Conservation (phyloP, 2,329 filamentous ascomycete genomes). For the Fusarium sp. region DNA sequence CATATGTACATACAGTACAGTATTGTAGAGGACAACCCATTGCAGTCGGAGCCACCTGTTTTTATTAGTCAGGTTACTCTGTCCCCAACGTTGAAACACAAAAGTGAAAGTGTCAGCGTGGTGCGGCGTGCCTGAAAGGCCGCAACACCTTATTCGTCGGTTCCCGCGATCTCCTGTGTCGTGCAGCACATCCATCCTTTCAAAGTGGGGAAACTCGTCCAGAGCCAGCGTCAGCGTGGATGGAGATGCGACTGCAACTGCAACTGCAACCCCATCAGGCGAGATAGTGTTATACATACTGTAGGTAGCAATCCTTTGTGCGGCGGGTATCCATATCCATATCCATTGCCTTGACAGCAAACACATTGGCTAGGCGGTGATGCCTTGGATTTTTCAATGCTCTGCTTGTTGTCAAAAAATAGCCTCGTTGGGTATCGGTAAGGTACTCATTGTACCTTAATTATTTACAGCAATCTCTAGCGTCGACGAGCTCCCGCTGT, state of each 20-base stretch:
- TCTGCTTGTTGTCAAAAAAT: neutral
- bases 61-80: conserved; percentile 9
- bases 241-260: conserved; percentile 26
- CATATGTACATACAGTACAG: too few relatives aligned
- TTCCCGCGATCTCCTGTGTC: conserved; percentile 42
- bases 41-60: neutral
- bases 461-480: neutral
- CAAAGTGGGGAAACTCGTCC: conserved; percentile 12
- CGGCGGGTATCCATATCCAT: neutral
- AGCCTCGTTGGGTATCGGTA: conserved; percentile 10
- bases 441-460: conserved; percentile 4
- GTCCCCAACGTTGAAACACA: conserved; percentile 12
- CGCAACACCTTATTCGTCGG: conserved; percentile 36
- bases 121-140: conserved; percentile 35
- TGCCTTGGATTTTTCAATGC: neutral
- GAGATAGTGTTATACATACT: conserved; percentile 16
- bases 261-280: conserved; percentile 29
- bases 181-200: conserved; percentile 38
- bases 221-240: conserved; percentile 22
- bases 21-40: neutral
- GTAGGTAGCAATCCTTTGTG: conserved; percentile 3
- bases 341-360: neutral
- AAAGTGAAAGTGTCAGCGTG: conserved; percentile 18
- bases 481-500: conserved; percentile 3
- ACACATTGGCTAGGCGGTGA: neutral